A percentile compares a stretch with the other conserved stretches of the same genome.
These are phyloP conservation scores for Neonectria ditissima DNA, from an alignment of 2,329 filamentous ascomycete species.

Conservation along the genomic window DNA sequence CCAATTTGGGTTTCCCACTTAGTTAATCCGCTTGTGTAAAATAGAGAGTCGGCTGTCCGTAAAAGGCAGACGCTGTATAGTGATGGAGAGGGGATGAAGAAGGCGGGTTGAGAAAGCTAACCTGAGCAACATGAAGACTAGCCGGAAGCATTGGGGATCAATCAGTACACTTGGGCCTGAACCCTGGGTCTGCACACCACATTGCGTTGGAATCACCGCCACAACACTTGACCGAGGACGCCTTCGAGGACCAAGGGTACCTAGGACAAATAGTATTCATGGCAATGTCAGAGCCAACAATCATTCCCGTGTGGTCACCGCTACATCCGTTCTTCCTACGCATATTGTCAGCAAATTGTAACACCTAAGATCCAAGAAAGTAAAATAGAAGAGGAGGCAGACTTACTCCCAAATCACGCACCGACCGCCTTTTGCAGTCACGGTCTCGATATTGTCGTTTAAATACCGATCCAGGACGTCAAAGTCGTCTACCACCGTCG, in stretches of 20 bases:
- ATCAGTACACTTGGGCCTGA: slow-evolving; percentile 20
- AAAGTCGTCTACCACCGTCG: slow-evolving; percentile 25
- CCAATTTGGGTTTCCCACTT: no score
- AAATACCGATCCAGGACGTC: slow-evolving; percentile 15
- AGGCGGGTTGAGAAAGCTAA: neutral
- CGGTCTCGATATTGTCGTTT: slow-evolving; percentile 29
- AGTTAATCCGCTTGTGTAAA: no score
- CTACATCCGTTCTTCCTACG: slow-evolving; percentile 26
- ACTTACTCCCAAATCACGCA: slow-evolving; percentile 35
- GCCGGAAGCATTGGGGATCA: neutral
- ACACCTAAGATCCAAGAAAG: neutral
- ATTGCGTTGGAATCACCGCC: slow-evolving; percentile 22
- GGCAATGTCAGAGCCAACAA: slow-evolving; percentile 18
- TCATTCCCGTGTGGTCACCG: slow-evolving; percentile 31
- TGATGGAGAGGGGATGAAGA: neutral
- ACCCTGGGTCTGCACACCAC: slow-evolving; percentile 26
- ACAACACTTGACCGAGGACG: slow-evolving; percentile 32
- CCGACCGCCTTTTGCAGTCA: slow-evolving; percentile 20
- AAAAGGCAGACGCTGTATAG: neutral
- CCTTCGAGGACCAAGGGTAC: slow-evolving; percentile 13
- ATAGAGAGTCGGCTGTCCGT: no score
- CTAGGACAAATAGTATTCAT: slow-evolving; percentile 24
- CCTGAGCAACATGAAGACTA: neutral
- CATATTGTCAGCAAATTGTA: neutral
- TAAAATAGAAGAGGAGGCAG: neutral